Conservation (phyloP, 305 asterid species). For the Ajuga reptans region DNA sequence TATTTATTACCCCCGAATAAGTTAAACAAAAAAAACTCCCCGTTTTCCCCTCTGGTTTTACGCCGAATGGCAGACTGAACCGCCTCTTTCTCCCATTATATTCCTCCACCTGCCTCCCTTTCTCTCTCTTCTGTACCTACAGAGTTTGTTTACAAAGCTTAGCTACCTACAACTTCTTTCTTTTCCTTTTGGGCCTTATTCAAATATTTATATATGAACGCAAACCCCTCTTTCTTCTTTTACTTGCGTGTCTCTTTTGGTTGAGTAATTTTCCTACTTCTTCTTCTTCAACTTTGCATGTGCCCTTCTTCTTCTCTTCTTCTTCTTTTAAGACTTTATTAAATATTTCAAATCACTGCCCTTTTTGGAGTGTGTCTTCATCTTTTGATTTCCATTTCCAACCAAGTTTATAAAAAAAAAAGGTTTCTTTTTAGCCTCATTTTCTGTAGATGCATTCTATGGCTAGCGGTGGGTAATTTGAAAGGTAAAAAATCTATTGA, state of each 20-base stretch:
- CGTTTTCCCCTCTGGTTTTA: conserved; percentile 48
- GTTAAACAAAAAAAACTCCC: not conserved
- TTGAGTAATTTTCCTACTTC: conserved; percentile 23
- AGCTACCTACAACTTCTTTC: not conserved
- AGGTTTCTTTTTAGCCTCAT: not conserved
- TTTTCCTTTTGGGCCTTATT: too few species aligned
- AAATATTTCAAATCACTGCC: not conserved
- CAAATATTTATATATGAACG: not conserved
- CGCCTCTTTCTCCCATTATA: conserved; percentile 76
- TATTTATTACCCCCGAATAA: not conserved
- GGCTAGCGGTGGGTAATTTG: conserved; percentile 2
- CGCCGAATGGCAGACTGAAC: conserved; percentile 90
- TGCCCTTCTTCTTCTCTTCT: conserved; percentile 16
- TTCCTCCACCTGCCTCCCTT: conserved; percentile 57
- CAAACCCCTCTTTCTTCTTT: not conserved
- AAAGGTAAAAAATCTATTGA: not conserved
- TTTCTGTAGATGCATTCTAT: not conserved
- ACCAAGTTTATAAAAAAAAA: not conserved
- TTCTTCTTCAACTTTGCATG: conserved; percentile 28
- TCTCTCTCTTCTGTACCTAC: conserved; percentile 20
- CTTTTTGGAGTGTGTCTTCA: not conserved
- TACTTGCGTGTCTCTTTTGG: conserved; percentile 9
- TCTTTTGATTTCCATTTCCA: not conserved
- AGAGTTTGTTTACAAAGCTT: not conserved
- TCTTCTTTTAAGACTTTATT: not conserved